Evolutionary conservation across 257 asterid species (phyloP).

Genomic region (Leptodermis oblonga): DNA sequence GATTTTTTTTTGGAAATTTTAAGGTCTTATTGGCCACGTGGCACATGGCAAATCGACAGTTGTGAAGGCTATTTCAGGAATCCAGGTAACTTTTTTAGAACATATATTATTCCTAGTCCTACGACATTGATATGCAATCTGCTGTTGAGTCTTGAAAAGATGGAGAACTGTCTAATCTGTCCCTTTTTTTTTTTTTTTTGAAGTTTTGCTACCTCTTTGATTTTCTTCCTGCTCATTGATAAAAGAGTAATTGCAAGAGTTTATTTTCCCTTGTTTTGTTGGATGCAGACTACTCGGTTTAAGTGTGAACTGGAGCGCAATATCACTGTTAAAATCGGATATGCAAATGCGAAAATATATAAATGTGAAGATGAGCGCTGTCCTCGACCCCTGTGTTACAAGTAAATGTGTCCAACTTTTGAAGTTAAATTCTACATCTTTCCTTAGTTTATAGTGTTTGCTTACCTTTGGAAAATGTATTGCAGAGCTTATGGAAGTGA

Average conservation of each 20-base stretch:
- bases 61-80: slow-evolving; percentile 80
- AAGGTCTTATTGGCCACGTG: slow-evolving; percentile 86
- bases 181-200: no score
- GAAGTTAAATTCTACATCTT: background rate
- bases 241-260: no score
- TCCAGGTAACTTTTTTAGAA: slow-evolving; percentile 40
- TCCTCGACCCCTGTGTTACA: slow-evolving; percentile 17
- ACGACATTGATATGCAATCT: no score
- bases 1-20: background rate
- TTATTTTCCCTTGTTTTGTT: background rate
- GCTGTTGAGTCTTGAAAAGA: no score
- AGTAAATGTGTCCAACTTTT: slow-evolving; percentile 3
- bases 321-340: slow-evolving; percentile 19
- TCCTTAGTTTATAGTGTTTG: background rate
- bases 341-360: slow-evolving; percentile 21
- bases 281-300: slow-evolving; percentile 21
- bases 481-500: slow-evolving; percentile 21
- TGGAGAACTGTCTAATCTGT: no score
- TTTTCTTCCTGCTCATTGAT: background rate
- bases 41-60: slow-evolving; percentile 89
- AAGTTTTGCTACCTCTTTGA: no score
- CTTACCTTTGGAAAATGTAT: no score
- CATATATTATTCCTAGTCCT: no score
- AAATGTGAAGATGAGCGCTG: slow-evolving; percentile 20
- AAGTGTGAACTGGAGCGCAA: slow-evolving; percentile 20